phyloP scores from a whole-genome alignment of 2,329 filamentous ascomycete genomes.

The Diaporthe vexans region DNA sequence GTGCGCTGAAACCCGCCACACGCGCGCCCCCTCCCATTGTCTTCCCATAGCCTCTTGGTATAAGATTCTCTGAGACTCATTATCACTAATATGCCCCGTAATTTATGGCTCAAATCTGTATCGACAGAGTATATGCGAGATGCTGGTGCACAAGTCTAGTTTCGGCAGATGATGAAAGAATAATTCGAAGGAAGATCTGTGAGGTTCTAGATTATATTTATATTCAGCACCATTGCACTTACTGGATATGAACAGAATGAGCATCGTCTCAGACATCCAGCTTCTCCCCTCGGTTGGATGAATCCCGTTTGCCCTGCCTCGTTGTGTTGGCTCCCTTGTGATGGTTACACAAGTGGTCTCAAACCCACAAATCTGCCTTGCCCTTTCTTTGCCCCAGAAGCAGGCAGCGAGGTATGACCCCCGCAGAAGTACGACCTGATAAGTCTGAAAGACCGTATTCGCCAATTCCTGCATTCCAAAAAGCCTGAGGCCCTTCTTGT shows the following conservation, averaged over 20 bases:
- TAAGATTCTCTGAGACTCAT: not conserved
- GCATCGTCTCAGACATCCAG: too few species aligned
- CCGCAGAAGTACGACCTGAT: not conserved
- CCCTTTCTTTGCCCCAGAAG: constrained; percentile 2
- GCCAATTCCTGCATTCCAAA: not conserved
- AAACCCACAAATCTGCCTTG: not conserved
- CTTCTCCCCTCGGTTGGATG: not conserved
- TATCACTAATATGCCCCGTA: not conserved
- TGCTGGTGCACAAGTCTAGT: not conserved
- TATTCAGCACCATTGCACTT: not conserved
- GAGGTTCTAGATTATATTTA: not conserved
- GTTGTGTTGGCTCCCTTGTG: not conserved
- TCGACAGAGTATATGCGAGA: not conserved
- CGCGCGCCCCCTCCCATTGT: constrained; percentile 4
- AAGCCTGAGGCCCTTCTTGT: not conserved
- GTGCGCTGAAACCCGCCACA: not conserved
- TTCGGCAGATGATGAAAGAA: not conserved
- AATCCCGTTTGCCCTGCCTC: not conserved
- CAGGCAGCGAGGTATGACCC: constrained; percentile 3
- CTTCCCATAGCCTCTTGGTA: not conserved
- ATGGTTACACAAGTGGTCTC: not conserved
- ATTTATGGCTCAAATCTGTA: not conserved
- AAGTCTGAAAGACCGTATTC: not conserved
- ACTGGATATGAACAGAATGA: not conserved
- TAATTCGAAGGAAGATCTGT: not conserved